Evolutionary conservation across 495 filamentous ascomycete genomes (phyloP).

Genomic region (Podospora tetraspora): DNA sequence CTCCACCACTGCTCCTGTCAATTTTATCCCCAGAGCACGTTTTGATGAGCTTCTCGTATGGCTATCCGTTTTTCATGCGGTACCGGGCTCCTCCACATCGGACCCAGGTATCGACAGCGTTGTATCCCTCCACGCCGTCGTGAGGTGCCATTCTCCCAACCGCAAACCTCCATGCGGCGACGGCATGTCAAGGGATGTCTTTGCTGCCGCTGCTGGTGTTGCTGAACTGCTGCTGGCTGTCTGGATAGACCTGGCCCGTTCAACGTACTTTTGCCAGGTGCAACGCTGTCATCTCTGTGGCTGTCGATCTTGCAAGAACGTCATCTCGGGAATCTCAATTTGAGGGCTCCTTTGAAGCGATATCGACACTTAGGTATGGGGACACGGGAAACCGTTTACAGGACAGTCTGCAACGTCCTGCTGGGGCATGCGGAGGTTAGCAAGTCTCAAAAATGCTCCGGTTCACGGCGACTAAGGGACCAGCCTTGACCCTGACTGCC

Average conservation of each 20-base stretch:
- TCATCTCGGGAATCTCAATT: conserved; percentile 12
- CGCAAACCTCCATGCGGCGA: neutral
- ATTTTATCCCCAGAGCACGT: conserved; percentile 17
- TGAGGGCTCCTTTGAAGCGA: neutral
- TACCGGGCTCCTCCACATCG: neutral
- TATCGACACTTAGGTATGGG: neutral
- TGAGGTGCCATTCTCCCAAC: neutral
- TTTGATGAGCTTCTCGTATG: conserved; percentile 28
- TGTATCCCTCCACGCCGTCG: conserved; percentile 3
- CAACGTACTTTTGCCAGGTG: neutral
- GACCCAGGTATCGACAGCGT: neutral
- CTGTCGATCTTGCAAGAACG: conserved; percentile 4
- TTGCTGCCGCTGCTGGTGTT: neutral
- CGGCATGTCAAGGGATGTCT: neutral
- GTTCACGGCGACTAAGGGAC: neutral
- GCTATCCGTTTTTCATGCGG: neutral
- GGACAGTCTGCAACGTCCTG: neutral
- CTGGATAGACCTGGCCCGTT: neutral
- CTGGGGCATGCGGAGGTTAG: neutral
- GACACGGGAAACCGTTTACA: neutral
- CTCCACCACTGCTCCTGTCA: conserved; percentile 21
- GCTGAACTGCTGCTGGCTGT: neutral
- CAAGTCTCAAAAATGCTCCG: neutral
- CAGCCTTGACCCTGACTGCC: neutral
- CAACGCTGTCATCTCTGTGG: conserved; percentile 6